Evolutionary conservation across 352 stramenopile genomes (phyloP).

Genomic region (Phytophthora uliginosa): DNA sequence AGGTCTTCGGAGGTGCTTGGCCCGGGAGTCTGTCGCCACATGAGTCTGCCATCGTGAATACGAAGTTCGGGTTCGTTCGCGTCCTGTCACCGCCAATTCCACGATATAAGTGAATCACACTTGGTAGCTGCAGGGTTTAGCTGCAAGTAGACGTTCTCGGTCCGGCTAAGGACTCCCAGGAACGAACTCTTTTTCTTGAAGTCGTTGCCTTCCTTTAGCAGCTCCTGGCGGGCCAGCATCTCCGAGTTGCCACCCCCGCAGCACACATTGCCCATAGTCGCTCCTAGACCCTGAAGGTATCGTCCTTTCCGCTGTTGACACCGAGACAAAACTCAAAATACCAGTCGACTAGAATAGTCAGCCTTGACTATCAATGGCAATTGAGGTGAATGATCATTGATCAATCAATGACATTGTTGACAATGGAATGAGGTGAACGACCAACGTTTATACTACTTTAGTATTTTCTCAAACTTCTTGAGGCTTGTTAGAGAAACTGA

Average conservation of each 20-base stretch:
- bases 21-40: conserved; percentile 57
- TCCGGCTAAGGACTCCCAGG: conserved; percentile 69
- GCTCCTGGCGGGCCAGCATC: conserved; percentile 64
- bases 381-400: too few relatives aligned
- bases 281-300: background rate
- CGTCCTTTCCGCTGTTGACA: conserved; percentile 14
- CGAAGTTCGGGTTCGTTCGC: background rate
- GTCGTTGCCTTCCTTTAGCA: conserved; percentile 73
- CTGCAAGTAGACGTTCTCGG: conserved; percentile 68
- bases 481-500: conserved; percentile 9
- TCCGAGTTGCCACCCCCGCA: conserved; percentile 66
- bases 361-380: background rate
- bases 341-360: conserved; percentile 27
- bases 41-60: conserved; percentile 32
- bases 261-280: conserved; percentile 75
- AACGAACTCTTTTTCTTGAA: conserved; percentile 82
- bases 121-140: conserved; percentile 58
- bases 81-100: background rate
- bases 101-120: conserved; percentile 20
- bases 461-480: conserved; percentile 19
- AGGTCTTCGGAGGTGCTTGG: conserved; percentile 60
- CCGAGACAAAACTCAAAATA: conserved; percentile 21
- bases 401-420: background rate
- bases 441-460: conserved; percentile 17
- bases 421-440: conserved; percentile 9